Conservation (phyloP, 352 stramenopile species). For the Pythium periplocum region DNA sequence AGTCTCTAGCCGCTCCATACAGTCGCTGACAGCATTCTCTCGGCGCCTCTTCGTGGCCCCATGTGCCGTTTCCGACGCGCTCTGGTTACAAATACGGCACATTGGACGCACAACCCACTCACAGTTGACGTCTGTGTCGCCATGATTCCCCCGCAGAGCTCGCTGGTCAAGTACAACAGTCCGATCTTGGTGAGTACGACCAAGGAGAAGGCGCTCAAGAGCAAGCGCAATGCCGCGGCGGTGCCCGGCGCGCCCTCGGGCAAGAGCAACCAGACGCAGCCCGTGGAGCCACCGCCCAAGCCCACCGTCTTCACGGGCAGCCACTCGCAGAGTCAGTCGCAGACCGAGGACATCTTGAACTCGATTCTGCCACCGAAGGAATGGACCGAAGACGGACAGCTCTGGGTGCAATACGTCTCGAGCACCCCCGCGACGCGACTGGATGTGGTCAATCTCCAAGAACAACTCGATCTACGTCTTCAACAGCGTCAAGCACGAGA, state of each 20-base stretch:
- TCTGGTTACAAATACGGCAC: no score
- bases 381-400: conserved; percentile 86
- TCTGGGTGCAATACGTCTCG: conserved; percentile 93
- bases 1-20: no score
- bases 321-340: conserved; percentile 43
- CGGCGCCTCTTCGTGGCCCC: no score
- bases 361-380: conserved; percentile 88
- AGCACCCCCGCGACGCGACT: conserved; percentile 88
- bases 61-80: no score
- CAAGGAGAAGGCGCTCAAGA: conserved; percentile 71
- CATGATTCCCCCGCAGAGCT: conserved; percentile 86
- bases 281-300: conserved; percentile 20
- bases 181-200: conserved; percentile 87
- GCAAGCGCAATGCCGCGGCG: conserved; percentile 31
- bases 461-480: conserved; percentile 87
- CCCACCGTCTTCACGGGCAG: conserved; percentile 63
- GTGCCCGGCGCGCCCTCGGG: conserved; percentile 9
- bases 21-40: no score
- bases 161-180: conserved; percentile 90
- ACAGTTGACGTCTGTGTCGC: not conserved
- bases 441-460: conserved; percentile 89
- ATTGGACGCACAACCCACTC: no score
- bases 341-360: conserved; percentile 91
- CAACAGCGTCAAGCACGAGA: conserved; percentile 90
- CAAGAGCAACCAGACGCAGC: conserved; percentile 25